These are phyloP conservation scores for Calophaca sinica DNA, from an alignment of 306 rosid species.

Conservation along the genomic window DNA sequence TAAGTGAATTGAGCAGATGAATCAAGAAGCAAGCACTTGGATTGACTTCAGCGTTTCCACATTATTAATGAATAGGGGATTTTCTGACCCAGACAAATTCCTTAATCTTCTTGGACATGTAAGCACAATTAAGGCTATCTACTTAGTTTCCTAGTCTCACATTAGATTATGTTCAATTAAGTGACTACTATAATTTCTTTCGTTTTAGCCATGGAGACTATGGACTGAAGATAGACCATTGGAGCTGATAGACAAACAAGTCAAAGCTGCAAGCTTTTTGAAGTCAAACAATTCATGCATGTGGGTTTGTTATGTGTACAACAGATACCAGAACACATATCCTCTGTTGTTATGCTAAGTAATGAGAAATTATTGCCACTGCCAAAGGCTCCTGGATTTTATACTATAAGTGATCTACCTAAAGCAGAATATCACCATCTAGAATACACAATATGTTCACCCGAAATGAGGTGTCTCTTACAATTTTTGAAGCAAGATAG, in stretches of 20 bases:
- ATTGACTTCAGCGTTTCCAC: conserved; percentile 10
- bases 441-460: neutral
- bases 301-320: neutral
- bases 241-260: conserved; percentile 9
- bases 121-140: neutral
- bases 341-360: conserved; percentile 11
- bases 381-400: conserved; percentile 16
- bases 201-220: conserved; percentile 28
- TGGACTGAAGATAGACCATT: conserved; percentile 33
- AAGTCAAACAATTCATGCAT: conserved; percentile 10
- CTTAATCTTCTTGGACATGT: conserved; percentile 43
- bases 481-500: conserved; percentile 27
- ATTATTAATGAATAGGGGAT: conserved; percentile 13
- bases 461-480: conserved; percentile 8
- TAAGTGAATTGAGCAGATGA: conserved; percentile 5
- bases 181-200: neutral
- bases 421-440: neutral
- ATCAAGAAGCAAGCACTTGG: neutral
- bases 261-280: neutral
- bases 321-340: conserved; percentile 17
- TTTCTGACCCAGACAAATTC: neutral
- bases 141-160: neutral
- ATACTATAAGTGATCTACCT: conserved; percentile 4
- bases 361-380: conserved; percentile 7
- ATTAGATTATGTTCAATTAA: neutral